Conservation (phyloP, 2,329 filamentous ascomycete species). For the Diaporthe destruens region DNA sequence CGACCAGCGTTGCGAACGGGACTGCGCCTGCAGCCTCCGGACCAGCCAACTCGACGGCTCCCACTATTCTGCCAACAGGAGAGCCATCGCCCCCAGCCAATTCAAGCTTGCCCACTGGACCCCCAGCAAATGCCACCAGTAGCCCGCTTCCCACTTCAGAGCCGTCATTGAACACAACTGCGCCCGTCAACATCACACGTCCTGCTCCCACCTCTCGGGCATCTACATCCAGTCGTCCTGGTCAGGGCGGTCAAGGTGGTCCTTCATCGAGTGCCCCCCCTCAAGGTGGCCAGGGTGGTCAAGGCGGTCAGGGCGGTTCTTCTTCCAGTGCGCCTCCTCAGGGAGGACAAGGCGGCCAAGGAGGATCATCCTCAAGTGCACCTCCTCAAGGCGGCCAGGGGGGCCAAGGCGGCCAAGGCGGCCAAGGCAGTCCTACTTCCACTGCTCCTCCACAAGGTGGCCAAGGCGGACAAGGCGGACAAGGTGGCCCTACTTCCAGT, state of each 20-base stretch:
- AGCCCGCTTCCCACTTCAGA: conserved; percentile 3
- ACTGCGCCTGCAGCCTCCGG: conserved; percentile 31
- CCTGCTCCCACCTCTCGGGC: conserved; percentile 30
- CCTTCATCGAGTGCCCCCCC: background rate
- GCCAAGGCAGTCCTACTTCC: background rate
- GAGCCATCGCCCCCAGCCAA: conserved; percentile 16
- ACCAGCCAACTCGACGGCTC: conserved; percentile 34
- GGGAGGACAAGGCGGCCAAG: background rate
- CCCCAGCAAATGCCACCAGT: conserved; percentile 37
- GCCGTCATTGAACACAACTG: conserved; percentile 33
- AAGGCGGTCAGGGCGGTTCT: background rate
- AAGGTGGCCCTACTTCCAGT: background rate
- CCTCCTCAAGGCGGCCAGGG: background rate
- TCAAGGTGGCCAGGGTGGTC: conserved; percentile 23
- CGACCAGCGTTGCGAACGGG: conserved; percentile 32
- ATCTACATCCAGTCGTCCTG: background rate
- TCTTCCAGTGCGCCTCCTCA: conserved; percentile 24
- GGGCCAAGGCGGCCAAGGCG: background rate
- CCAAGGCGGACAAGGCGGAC: too few species aligned
- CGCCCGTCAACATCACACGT: conserved; percentile 30
- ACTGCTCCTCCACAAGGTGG: background rate
- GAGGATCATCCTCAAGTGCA: background rate
- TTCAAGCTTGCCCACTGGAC: conserved; percentile 24
- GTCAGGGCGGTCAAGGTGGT: conserved; percentile 11
- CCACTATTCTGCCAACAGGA: conserved; percentile 29